phyloP scores from a whole-genome alignment of 495 filamentous ascomycete species.

The Hypoxylon cercidicola region DNA sequence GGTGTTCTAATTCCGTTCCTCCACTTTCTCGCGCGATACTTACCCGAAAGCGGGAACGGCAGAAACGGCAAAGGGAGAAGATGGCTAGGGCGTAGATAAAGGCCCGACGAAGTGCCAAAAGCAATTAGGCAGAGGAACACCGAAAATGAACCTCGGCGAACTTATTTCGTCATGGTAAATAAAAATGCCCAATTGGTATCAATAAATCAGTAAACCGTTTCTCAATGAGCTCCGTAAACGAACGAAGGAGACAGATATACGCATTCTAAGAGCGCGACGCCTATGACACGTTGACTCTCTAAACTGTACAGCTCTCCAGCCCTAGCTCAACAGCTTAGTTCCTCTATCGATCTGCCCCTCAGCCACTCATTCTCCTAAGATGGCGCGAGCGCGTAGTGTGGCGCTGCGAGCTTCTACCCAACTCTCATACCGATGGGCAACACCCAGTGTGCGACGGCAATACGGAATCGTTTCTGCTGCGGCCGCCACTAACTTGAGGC shows the following conservation, averaged over 20 bases:
- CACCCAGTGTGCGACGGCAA: constrained; percentile 29
- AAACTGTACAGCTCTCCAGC: not conserved
- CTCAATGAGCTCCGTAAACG: constrained; percentile 7
- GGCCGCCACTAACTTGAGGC: not conserved
- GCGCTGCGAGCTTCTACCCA: constrained; percentile 32
- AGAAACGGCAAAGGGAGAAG: not conserved
- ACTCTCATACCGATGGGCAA: constrained; percentile 36
- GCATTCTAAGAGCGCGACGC: not conserved
- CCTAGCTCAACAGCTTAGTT: not conserved
- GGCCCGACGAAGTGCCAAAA: constrained; percentile 27
- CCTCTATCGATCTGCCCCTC: constrained; percentile 5
- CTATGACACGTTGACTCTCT: not conserved
- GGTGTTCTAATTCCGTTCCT: not conserved
- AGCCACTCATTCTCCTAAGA: constrained; percentile 18
- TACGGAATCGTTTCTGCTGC: constrained; percentile 2
- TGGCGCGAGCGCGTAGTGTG: constrained; percentile 36
- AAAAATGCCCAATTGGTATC: constrained; percentile 21
- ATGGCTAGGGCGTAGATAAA: constrained; percentile 42
- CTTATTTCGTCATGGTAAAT: constrained; percentile 31
- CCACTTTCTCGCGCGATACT: constrained; percentile 25
- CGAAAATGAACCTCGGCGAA: constrained; percentile 35
- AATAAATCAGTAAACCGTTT: not conserved
- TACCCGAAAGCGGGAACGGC: constrained; percentile 21
- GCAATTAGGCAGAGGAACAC: constrained; percentile 13
- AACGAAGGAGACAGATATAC: constrained; percentile 8